Evolutionary conservation across 169 alveolate genomes (phyloP), one percentile per base, ranked within the genome.

Genomic region (Haemoproteus tartakovskyi): DNA sequence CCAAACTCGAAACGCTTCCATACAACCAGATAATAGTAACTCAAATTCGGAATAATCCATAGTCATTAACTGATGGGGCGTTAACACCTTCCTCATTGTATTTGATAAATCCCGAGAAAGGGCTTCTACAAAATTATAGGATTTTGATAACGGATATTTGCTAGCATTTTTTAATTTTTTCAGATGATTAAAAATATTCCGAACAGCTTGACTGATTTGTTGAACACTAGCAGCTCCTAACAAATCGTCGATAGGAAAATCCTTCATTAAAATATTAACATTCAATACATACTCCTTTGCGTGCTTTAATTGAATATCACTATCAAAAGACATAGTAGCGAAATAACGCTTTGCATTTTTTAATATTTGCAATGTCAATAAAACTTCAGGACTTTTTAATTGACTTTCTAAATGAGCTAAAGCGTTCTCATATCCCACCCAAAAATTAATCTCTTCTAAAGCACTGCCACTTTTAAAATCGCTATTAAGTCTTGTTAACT

Each of bases 241-340:
- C 59, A 97, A 79, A 48, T 94, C 96, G 57, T 94, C 91, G 29
- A 96, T 91, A 12, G 99, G 99, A 60, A 96, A 94, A 80, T 97
- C 99, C 51, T 94, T 95, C 85, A 96, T 92, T 51, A 97, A 82
- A 40, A 89, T 79, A 85, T 95, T 94, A 57, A 93, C 92, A 46
- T 90, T 92, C 46, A 90, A 87, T 14, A 95, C 97, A 50, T 90
- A 91, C 79, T 95, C 96, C 16, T 94, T 83, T 3, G 95, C 90
- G 18, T 91, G 90, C 60, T 94, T 95, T 38, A 96, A 89, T 12
- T 97, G 97, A 5, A 97, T 94, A 89, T 97, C 99, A 30, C 94
- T 93, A 74, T 95, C 97, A 54, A 96, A 95, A 21, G 96, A 85
- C 80, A 94, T 93, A 6, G 98, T 96, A 14, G 96, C 92, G 62